phyloP scores from a whole-genome alignment of 23 red algal species.

The Gracilaria domingensis region DNA sequence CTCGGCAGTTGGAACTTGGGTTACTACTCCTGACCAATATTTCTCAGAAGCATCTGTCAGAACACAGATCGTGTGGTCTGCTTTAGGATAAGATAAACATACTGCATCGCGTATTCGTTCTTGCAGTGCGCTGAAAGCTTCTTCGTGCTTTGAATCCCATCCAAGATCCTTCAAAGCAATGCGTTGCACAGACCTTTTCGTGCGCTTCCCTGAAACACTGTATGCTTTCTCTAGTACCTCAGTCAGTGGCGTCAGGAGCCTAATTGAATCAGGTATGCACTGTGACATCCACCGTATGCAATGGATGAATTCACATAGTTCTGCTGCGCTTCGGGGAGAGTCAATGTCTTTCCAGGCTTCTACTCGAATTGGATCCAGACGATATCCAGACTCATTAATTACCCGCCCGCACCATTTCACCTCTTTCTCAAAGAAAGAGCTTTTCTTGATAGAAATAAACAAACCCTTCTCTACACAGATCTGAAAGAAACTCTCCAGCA shows the following conservation, averaged over 20 bases:
- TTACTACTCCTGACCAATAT: constrained; percentile 46
- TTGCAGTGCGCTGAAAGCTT: constrained; percentile 4
- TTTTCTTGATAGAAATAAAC: constrained; percentile 24
- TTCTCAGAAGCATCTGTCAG: constrained; percentile 46
- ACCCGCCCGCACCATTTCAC: constrained; percentile 36
- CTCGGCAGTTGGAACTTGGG: neutral
- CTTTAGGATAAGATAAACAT: constrained; percentile 8
- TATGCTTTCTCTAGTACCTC: constrained; percentile 42
- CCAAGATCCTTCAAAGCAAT: neutral
- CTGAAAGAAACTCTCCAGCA: constrained; percentile 45
- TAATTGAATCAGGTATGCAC: neutral
- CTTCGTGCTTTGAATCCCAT: constrained; percentile 30
- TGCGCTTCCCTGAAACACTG: neutral
- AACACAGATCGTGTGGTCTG: constrained; percentile 27
- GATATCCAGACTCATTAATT: constrained; percentile 14
- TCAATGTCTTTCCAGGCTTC: constrained; percentile 21
- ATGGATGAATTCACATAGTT: constrained; percentile 40
- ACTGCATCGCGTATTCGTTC: constrained; percentile 15
- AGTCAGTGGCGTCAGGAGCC: neutral
- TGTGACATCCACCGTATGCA: constrained; percentile 27
- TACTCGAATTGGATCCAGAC: neutral
- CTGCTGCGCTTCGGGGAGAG: neutral
- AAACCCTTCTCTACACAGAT: constrained; percentile 8
- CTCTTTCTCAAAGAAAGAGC: constrained; percentile 31
- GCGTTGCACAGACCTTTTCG: constrained; percentile 14